phyloP scores from a whole-genome alignment of 2,329 filamentous ascomycete species.

The Talaromyces marneffei region DNA sequence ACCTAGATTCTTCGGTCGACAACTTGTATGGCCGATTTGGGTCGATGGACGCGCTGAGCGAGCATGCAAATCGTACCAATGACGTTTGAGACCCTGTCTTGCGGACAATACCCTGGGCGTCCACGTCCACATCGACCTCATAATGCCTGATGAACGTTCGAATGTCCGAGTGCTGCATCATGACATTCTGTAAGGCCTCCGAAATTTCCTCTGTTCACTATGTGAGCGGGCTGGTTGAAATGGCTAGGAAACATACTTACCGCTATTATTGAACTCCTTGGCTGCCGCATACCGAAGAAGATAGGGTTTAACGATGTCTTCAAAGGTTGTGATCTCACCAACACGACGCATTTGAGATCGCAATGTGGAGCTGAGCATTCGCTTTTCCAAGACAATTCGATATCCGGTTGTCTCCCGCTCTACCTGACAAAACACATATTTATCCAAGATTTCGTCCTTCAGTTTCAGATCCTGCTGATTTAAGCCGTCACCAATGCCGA shows the following conservation, averaged over 20 bases:
- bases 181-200: conserved; percentile 20
- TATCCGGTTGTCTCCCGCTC: conserved; percentile 20
- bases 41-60: conserved; percentile 24
- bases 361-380: conserved; percentile 22
- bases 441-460: conserved; percentile 16
- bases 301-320: conserved; percentile 30
- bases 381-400: conserved; percentile 24
- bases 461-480: too few species aligned
- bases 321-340: conserved; percentile 30
- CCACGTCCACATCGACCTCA: conserved; percentile 23
- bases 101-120: conserved; percentile 23
- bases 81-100: conserved; percentile 20
- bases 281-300: conserved; percentile 29
- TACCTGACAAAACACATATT: conserved; percentile 29
- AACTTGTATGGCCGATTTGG: conserved; percentile 21
- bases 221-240: neutral
- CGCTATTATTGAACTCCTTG: conserved; percentile 36
- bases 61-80: conserved; percentile 23
- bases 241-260: conserved; percentile 22
- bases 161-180: conserved; percentile 23
- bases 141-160: conserved; percentile 26
- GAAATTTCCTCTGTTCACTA: conserved; percentile 16
- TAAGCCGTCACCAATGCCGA: too few species aligned
- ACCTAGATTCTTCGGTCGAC: conserved; percentile 19
- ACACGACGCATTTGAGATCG: conserved; percentile 25